phyloP scores from a whole-genome alignment of 2,329 filamentous ascomycete genomes.

The Aspergillus pseudoglaucus region DNA sequence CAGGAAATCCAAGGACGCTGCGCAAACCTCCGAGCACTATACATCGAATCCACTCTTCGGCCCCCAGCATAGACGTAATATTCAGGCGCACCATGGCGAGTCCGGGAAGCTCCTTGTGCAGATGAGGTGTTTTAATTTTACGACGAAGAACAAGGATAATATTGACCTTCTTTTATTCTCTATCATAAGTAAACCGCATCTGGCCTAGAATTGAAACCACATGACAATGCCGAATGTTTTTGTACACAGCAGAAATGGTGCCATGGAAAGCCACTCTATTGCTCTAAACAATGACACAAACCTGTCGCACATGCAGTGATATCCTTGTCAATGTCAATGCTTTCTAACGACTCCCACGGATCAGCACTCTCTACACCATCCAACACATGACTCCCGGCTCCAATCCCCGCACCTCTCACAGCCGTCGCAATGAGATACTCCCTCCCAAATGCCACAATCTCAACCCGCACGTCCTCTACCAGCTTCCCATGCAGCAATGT shows the following conservation, averaged over 20 bases:
- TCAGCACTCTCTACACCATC: slow-evolving; percentile 8
- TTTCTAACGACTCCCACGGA: slow-evolving; percentile 36
- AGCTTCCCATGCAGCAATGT: slow-evolving; percentile 43
- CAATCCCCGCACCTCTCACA: slow-evolving; percentile 34
- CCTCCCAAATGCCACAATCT: slow-evolving; percentile 53
- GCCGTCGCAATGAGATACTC: slow-evolving; percentile 55
- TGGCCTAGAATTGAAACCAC: too few species aligned
- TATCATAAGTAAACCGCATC: too few species aligned
- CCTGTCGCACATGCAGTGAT: slow-evolving; percentile 36
- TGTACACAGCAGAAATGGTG: background rate
- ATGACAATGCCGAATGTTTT: too few species aligned
- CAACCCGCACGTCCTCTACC: slow-evolving; percentile 49
- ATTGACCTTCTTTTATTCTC: too few species aligned
- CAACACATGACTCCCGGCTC: slow-evolving; percentile 9
- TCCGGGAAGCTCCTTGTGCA: too few species aligned
- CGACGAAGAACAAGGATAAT: too few species aligned
- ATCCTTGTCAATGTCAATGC: slow-evolving; percentile 44
- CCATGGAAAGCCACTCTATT: background rate
- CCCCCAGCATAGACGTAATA: too few species aligned
- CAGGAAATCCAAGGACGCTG: too few species aligned
- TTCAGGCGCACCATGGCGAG: too few species aligned
- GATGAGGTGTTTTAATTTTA: too few species aligned
- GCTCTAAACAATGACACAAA: slow-evolving; percentile 26
- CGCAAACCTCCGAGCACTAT: too few species aligned
- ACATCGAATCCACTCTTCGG: too few species aligned